Conservation (phyloP, 176 grass and related monocot genomes). For the Puya raimondii region DNA sequence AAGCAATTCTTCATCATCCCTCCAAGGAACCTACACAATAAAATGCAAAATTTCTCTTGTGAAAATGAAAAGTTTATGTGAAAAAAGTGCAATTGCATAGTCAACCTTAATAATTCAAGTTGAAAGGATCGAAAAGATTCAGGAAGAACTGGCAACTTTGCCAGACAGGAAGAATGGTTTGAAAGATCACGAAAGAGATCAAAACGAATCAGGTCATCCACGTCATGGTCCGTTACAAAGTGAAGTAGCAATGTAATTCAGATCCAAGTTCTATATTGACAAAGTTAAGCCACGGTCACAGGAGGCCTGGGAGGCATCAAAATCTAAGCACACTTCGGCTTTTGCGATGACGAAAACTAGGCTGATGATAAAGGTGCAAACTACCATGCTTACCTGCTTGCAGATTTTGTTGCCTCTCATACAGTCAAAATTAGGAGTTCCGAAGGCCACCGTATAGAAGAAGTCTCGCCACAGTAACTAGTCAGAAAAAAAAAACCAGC, state of each 20-base stretch:
- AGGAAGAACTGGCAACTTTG: not conserved
- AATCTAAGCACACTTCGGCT: not conserved
- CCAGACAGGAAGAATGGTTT: not conserved
- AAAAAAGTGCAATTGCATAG: not conserved
- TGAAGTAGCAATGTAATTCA: not conserved
- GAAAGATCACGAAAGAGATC: no score
- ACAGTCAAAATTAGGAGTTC: constrained; percentile 67
- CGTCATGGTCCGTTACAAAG: no score
- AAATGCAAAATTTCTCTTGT: not conserved
- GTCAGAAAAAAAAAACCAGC: not conserved
- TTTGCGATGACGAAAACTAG: not conserved
- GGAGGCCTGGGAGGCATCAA: not conserved
- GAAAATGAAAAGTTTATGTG: not conserved
- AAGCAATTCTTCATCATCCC: constrained; percentile 52
- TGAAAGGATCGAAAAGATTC: not conserved
- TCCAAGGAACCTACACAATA: constrained; percentile 69
- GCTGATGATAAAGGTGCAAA: not conserved
- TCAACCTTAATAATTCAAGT: not conserved
- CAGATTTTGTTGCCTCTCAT: constrained; percentile 87
- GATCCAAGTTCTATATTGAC: not conserved
- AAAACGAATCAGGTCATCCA: no score
- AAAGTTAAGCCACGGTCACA: no score
- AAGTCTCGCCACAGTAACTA: constrained; percentile 77
- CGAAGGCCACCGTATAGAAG: constrained; percentile 83
- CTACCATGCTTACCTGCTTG: constrained; percentile 46